Conservation (phyloP, 495 filamentous ascomycete genomes). For the Hypoxylon trugodes region DNA sequence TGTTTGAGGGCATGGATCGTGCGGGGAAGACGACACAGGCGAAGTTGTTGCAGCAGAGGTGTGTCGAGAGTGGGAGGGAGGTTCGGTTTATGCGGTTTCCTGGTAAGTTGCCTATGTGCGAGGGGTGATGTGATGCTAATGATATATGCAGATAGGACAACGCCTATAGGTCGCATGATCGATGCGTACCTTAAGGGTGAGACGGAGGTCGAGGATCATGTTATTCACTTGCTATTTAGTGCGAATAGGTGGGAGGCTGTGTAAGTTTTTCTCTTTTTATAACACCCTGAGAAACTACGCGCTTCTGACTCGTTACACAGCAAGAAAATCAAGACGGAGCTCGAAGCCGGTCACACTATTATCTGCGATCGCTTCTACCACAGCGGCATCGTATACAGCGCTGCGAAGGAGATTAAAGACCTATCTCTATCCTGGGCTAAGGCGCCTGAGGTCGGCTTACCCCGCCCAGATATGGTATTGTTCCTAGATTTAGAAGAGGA, state of each 20-base stretch:
- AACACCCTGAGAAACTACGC: background rate
- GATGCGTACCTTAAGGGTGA: slow-evolving; percentile 81
- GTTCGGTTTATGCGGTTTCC: slow-evolving; percentile 88
- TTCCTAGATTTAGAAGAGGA: slow-evolving; percentile 83
- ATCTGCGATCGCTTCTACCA: slow-evolving; percentile 95
- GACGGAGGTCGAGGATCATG: slow-evolving; percentile 84
- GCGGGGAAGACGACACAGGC: slow-evolving; percentile 97
- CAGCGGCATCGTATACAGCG: slow-evolving; percentile 91
- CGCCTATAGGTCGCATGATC: slow-evolving; percentile 90
- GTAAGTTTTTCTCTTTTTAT: slow-evolving; percentile 46
- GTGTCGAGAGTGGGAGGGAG: slow-evolving; percentile 63
- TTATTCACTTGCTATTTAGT: slow-evolving; percentile 93
- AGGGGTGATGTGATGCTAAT: background rate
- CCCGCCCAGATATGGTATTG: slow-evolving; percentile 84
- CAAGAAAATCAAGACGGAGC: slow-evolving; percentile 65
- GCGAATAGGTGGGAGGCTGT: slow-evolving; percentile 94
- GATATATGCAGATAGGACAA: slow-evolving; percentile 73
- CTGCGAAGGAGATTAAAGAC: slow-evolving; percentile 80
- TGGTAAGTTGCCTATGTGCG: slow-evolving; percentile 60
- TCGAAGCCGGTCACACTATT: slow-evolving; percentile 73
- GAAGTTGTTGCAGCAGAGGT: slow-evolving; percentile 71
- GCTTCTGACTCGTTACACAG: slow-evolving; percentile 41
- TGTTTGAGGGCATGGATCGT: slow-evolving; percentile 93
- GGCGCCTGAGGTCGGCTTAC: slow-evolving; percentile 85
- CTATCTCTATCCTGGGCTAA: slow-evolving; percentile 80